Base-by-base conservation (phyloP, 352 stramenopile genomes). In the Blastocystis sp. region DNA sequence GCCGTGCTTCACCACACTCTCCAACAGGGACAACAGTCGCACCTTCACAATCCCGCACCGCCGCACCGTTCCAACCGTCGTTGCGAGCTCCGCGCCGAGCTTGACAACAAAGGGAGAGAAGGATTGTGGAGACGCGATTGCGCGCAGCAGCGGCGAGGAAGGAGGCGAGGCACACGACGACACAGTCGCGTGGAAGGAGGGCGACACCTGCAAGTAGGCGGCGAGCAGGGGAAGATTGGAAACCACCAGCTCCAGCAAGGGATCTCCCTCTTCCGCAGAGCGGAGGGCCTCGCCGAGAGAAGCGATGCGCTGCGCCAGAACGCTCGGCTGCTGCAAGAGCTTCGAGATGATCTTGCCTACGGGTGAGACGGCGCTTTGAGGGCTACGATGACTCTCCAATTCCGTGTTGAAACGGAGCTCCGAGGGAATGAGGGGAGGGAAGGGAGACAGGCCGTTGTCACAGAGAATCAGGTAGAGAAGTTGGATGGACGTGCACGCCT, bases 1-100 rank as follows among this genome's bases (percentile, higher is more conserved):
- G 26, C 29, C 26, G 0, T n/a, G 35, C n/a, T 35, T 2, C 24
- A 81, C 9, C 59, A 61, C 37, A 4, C n/a, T 50, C 33, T n/a
- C 50, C 55, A 85, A 29, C 51, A 85, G 29, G 21, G 33, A 39
- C 35, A 85, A 29, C 13, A 85, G 13, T n/a, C 4, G 19, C 12
- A 85, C 19, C 55, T 85, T 85, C 74, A 85, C 74, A 10, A 29
- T 31, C 24, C 74, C 74, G 33, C 31, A 51, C 2, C 74, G 74
- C 10, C 24, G 10, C 1, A 85, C 51, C 13, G 3, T 9, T 16
- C 74, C 74, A 21, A 41, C n/a, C 31, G 74, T 70, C 10, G 51
- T 70, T 0, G 2, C 9, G 2, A 85, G 31, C 24, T 12, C n/a
- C 19, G 26, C 55, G 37, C 21, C 41, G 6, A 85, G 16, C 29